A percentile compares a stretch with the other conserved stretches of the same genome.
phyloP scores from a whole-genome alignment of 2,329 filamentous ascomycete genomes.

The Claviceps arundinis region DNA sequence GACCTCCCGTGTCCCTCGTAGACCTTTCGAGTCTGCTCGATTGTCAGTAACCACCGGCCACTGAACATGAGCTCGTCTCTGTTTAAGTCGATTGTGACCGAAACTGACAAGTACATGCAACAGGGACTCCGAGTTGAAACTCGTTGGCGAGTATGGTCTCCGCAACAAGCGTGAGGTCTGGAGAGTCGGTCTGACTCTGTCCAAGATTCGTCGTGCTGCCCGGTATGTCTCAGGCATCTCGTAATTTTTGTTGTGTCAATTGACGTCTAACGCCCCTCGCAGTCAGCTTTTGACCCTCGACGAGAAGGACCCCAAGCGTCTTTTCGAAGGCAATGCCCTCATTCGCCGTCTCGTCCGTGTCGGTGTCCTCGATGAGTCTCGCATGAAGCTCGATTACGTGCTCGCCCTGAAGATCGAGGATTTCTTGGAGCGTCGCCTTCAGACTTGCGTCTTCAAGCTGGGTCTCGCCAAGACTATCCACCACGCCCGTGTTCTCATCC shows the following conservation, averaged over 20 bases:
- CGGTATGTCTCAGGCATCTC: constrained; percentile 47
- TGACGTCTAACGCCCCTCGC: constrained; percentile 14
- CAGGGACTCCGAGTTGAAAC: constrained; percentile 99
- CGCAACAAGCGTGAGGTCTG: constrained; percentile 99
- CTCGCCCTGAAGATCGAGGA: constrained; percentile 98
- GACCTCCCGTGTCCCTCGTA: constrained; percentile 97
- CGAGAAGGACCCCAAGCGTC: constrained; percentile 99
- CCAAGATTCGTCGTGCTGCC: constrained; percentile 99
- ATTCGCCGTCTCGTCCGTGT: constrained; percentile 99
- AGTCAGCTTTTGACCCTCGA: constrained; percentile 99
- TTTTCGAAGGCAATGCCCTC: constrained; percentile 99
- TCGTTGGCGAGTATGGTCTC: constrained; percentile 98
- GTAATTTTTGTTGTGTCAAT: background rate
- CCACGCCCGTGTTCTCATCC: constrained; percentile 99
- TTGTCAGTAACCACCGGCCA: constrained; percentile 93
- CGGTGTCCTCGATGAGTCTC: constrained; percentile 98
- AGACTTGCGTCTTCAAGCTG: constrained; percentile 99
- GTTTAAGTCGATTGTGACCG: constrained; percentile 77
- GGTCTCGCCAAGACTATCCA: constrained; percentile 99
- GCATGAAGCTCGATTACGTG: constrained; percentile 99
- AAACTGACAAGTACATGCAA: constrained; percentile 48
- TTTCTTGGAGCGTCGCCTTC: constrained; percentile 98
- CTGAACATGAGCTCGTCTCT: constrained; percentile 96
- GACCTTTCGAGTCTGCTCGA: constrained; percentile 99
- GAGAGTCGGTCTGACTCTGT: constrained; percentile 98